Evolutionary conservation across 2,329 filamentous ascomycete species (phyloP), one percentile per base, ranked within the genome.

Genomic region (Sarocladium strictum): DNA sequence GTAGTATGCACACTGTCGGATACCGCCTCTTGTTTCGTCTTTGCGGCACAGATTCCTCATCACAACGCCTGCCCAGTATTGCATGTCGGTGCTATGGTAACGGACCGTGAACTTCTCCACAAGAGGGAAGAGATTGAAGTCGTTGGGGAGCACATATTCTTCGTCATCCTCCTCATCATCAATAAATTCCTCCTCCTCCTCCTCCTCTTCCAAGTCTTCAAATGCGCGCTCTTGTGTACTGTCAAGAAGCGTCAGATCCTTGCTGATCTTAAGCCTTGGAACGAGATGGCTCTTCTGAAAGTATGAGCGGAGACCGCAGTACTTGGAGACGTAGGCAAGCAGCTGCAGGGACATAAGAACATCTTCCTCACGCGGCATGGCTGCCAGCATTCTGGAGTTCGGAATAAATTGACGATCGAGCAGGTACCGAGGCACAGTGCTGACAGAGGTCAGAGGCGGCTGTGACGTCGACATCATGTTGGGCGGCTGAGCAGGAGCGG

Each of bases 1-100:
- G 74, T 96, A 99, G 74, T 97, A 97, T 54, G 94, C 94, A 69
- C 94, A 99, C 69, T 99, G 94, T 55, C 94, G 82, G 62, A 99
- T 97, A 56, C 94, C 94, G 40, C 94, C 94, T 49, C 90, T 83
- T 11, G 88, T 90, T 67, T 99, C 94, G 68, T 99, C 94, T 74
- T 99, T 99, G 60, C 94, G 89, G 77, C 94, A 99, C 51, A 99
- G 81, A 67, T 99, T 99, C 60, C 94, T 84, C 94, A 99, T 99
- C 45, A 99, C 94, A 15, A 99, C 94, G 58, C 93, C 94, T 17
- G 94, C 94, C 94, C 94, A 99, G 75, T 99, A 99, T 70, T 97
- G 93, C 94, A 99, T 99, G 67, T 97, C 92, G 57, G 90, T 89
- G 60, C 89, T 91, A 72, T 97, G 90, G 66, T 97, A 91, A 60